Evolutionary conservation across 1,284 basidiomycete genomes (phyloP).

Genomic region (Xerocomus minutiporus): DNA sequence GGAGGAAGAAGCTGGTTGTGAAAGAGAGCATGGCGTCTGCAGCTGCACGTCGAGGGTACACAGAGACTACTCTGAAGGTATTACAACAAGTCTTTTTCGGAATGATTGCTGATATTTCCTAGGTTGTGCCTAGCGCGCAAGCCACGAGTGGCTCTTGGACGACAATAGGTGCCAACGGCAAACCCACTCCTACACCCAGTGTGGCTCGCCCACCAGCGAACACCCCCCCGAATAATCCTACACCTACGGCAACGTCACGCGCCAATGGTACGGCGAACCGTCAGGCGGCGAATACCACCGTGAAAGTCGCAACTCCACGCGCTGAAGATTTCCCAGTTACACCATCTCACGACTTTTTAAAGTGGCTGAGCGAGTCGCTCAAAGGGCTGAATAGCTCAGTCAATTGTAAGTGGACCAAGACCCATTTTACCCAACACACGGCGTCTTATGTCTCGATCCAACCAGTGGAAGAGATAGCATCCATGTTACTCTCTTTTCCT

Average conservation of each 20-base stretch:
- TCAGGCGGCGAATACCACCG: slow-evolving; percentile 30
- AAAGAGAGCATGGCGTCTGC: slow-evolving; percentile 58
- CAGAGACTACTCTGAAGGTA: slow-evolving; percentile 77
- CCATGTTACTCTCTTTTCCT: slow-evolving; percentile 88
- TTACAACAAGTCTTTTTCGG: slow-evolving; percentile 11
- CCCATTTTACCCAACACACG: not conserved
- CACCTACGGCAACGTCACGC: slow-evolving; percentile 26
- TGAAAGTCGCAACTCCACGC: slow-evolving; percentile 43
- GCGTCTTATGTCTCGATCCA: slow-evolving; percentile 16
- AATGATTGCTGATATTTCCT: slow-evolving; percentile 8
- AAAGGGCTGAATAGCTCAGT: slow-evolving; percentile 81
- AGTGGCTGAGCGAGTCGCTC: slow-evolving; percentile 86
- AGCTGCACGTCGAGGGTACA: slow-evolving; percentile 67
- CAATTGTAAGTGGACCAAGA: slow-evolving; percentile 54
- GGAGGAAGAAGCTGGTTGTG: slow-evolving; percentile 62
- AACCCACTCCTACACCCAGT: slow-evolving; percentile 38
- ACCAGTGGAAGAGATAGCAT: slow-evolving; percentile 87
- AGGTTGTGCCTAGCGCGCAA: slow-evolving; percentile 26
- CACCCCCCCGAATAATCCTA: slow-evolving; percentile 20
- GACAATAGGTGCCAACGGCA: slow-evolving; percentile 79
- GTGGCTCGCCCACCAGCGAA: slow-evolving; percentile 36
- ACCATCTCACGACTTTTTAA: slow-evolving; percentile 87
- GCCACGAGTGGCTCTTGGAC: slow-evolving; percentile 68
- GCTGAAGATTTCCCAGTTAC: slow-evolving; percentile 57
- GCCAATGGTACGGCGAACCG: slow-evolving; percentile 38